Evolutionary conservation across 176 grass and related monocot species (phyloP).

Genomic region (Musa acuminata): DNA sequence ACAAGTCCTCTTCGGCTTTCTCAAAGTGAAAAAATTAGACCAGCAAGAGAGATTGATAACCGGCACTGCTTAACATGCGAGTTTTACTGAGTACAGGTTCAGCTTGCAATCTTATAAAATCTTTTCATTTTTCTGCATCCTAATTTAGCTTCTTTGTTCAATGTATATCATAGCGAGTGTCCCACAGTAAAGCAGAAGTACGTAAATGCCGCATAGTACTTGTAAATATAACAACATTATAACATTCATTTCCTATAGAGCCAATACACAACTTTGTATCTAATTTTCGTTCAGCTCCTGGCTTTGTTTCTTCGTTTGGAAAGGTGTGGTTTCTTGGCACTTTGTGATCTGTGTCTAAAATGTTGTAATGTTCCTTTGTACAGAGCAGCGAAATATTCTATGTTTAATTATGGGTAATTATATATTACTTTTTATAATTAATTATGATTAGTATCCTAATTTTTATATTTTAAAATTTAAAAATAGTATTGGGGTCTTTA

Average conservation of each 20-base stretch:
- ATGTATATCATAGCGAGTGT: not conserved
- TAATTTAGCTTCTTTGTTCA: not conserved
- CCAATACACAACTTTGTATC: not conserved
- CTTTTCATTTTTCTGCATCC: not conserved
- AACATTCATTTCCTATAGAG: slow-evolving; percentile 4
- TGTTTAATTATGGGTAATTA: too few species aligned
- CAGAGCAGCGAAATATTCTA: too few species aligned
- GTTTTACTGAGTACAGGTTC: not conserved
- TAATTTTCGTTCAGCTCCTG: too few species aligned
- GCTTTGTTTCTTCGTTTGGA: too few species aligned
- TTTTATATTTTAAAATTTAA: too few species aligned
- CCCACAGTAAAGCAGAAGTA: not conserved
- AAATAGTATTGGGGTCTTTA: too few species aligned
- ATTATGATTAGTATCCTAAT: too few species aligned
- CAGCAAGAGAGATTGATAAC: slow-evolving; percentile 86
- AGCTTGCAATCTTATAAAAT: not conserved
- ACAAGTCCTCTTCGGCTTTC: slow-evolving; percentile 62
- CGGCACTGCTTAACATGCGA: slow-evolving; percentile 52
- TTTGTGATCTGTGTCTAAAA: too few species aligned
- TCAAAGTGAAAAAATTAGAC: slow-evolving; percentile 92
- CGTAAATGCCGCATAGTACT: not conserved
- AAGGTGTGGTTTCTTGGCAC: too few species aligned
- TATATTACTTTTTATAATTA: too few species aligned
- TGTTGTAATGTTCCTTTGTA: too few species aligned
- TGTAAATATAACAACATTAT: not conserved